Evolutionary conservation across 805 yeast species (phyloP).

Genomic region (Cyberlindnera galapagoensis): DNA sequence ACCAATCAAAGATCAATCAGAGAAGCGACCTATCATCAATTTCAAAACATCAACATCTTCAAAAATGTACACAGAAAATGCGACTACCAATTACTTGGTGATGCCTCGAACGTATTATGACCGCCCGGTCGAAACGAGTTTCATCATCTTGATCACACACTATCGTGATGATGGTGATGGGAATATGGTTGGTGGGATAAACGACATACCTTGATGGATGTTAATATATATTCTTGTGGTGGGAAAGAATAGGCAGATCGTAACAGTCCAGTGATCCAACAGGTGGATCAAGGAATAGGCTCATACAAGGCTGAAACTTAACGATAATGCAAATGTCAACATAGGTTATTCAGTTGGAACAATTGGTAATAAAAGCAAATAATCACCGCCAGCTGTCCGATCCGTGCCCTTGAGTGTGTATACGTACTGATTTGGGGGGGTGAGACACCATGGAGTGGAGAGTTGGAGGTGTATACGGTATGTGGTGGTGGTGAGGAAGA

Average conservation of each 20-base stretch:
- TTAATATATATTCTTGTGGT: neutral
- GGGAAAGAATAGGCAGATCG: neutral
- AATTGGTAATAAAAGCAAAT: constrained; percentile 18
- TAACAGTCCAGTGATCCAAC: neutral
- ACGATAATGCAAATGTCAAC: constrained; percentile 20
- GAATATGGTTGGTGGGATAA: too few relatives aligned
- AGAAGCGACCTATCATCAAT: constrained; percentile 41
- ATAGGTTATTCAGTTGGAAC: constrained; percentile 20
- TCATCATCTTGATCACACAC: constrained; percentile 19
- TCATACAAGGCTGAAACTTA: constrained; percentile 22
- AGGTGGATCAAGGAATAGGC: constrained; percentile 8
- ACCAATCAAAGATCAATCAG: constrained; percentile 9
- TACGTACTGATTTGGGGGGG: neutral
- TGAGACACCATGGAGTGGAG: neutral
- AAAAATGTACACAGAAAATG: constrained; percentile 42
- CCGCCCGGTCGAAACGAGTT: constrained; percentile 43
- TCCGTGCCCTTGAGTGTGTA: neutral
- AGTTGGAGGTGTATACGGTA: neutral
- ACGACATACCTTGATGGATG: neutral
- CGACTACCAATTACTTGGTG: constrained; percentile 41
- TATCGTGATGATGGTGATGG: too few relatives aligned
- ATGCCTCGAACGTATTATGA: constrained; percentile 29
- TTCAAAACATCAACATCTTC: constrained; percentile 36
- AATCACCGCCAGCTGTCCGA: too few relatives aligned
- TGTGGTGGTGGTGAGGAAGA: neutral